Evolutionary conservation across 1,284 basidiomycete species (phyloP), one percentile per base, ranked within the genome.

Genomic region (Sphagnurus paluster): DNA sequence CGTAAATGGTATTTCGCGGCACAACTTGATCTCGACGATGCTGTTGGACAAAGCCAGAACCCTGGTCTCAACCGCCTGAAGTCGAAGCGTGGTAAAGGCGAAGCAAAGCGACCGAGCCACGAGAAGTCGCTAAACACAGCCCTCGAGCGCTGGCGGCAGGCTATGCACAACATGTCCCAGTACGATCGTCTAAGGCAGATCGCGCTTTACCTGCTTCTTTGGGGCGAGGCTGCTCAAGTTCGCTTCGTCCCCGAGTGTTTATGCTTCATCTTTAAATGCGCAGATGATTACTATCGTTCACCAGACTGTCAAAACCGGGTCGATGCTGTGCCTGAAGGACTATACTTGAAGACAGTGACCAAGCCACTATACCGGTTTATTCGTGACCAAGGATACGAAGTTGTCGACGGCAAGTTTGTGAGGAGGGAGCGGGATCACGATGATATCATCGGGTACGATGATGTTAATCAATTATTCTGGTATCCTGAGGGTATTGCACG

Each of bases 1-100:
- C 90, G 94, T 54, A 96, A 95, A 69, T 99, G 97, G 96, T 99
- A 99, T 74, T 99, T 99, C 71, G 97, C 96, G 14, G 95, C 96
- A 19, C 96, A 99, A 68, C 88, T 99, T 53, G 95, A 99, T 66
- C 84, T 99, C 34, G 97, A 99, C 71, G 96, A 99, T 60, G 96
- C 95, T 42, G 89, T 99, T 50, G 97, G 97, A 37, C 82, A 89
- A 50, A 81, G 84, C 9, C 93, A 98, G 63, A 97, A 96, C 65
- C 92, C 93, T 0, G 94, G 93, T 52, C 77, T 98, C 8, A 80
- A 82, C 41, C 86, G 93, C 11, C 80, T 97, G 23, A 83, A 84
- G 54, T 89, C 90, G 14, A 74, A 70, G 48, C 61, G 66, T 21
- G 64, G 60, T 17, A 55, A 50, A 62, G 14, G 23, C 14, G 37